Conservation (phyloP, 305 asterid species). For the Fraxinus paxiana region DNA sequence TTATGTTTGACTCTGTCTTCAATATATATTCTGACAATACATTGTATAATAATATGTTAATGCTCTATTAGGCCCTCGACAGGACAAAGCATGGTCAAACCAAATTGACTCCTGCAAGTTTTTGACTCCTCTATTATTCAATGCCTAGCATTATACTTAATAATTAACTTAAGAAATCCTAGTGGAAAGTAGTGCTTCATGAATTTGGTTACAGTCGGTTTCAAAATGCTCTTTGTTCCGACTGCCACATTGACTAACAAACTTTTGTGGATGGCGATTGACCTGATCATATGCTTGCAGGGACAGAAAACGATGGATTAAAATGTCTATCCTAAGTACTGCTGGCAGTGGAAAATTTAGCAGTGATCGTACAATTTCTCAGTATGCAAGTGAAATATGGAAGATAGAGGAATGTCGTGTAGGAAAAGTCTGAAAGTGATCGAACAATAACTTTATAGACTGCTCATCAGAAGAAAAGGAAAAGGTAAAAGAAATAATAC, state of each 20-base stretch:
- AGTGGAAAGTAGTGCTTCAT: neutral
- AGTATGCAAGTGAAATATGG: slow-evolving; percentile 93
- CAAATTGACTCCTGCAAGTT: neutral
- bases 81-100: neutral
- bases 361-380: slow-evolving; percentile 91
- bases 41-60: neutral
- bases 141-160: neutral
- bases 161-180: neutral
- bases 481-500: neutral
- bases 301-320: slow-evolving; percentile 90
- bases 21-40: neutral
- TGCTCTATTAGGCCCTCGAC: neutral
- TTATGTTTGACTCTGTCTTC: neutral
- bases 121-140: neutral
- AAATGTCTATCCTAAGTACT: slow-evolving; percentile 93
- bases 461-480: neutral
- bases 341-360: slow-evolving; percentile 95
- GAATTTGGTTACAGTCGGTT: neutral
- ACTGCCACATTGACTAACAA: neutral
- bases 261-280: neutral
- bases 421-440: slow-evolving; percentile 26
- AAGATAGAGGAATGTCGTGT: slow-evolving; percentile 58
- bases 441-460: neutral
- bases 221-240: neutral
- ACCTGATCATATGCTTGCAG: slow-evolving; percentile 38